phyloP scores from a whole-genome alignment of 139 green algal species.

The Spirogloea muscicola region DNA sequence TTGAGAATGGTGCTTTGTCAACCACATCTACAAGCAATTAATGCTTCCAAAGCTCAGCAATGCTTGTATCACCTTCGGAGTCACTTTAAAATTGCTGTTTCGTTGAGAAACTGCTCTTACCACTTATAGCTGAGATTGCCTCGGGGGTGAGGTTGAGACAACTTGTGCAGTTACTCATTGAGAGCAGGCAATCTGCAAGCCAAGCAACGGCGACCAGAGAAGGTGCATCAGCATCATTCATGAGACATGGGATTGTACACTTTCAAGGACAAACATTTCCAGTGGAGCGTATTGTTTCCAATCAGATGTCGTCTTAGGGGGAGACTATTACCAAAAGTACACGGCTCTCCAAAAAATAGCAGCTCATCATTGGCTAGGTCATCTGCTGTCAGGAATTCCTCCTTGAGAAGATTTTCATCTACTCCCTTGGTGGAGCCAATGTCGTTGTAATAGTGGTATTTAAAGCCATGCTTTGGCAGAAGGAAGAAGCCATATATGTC shows the following conservation, averaged over 20 bases:
- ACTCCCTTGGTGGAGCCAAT: background rate
- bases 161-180: background rate
- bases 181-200: background rate
- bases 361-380: constrained; percentile 22
- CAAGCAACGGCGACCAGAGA: background rate
- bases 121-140: background rate
- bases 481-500: constrained; percentile 26
- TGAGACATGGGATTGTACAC: background rate
- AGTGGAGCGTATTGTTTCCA: background rate
- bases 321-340: constrained; percentile 14
- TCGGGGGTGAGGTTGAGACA: background rate
- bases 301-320: background rate
- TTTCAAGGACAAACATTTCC: constrained; percentile 16
- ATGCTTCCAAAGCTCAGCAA: background rate
- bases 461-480: background rate
- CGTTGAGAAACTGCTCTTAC: background rate
- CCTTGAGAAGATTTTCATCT: background rate
- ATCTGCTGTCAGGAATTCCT: background rate
- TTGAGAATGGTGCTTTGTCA: background rate
- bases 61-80: background rate
- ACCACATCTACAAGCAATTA: background rate
- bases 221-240: background rate
- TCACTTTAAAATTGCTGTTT: background rate
- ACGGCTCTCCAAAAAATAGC: constrained; percentile 16
- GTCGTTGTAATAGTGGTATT: constrained; percentile 10